A percentile compares a stretch with the other conserved stretches of the same genome.
Conservation (phyloP, 1,139 yeast species). For the Hemisphaericaspora xylofermentans region DNA sequence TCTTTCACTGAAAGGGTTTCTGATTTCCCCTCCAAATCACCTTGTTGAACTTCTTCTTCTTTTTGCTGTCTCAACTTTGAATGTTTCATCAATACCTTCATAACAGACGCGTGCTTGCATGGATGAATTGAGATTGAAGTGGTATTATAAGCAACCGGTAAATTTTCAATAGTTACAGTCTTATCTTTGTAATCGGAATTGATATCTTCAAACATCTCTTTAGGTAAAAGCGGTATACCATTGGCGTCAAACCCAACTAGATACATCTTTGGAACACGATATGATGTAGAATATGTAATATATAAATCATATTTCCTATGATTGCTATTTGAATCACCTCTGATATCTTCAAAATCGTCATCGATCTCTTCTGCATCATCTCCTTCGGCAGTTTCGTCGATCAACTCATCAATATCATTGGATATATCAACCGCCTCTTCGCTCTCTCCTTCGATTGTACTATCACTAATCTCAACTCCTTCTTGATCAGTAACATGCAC, state of each 20-base stretch:
- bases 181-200: conserved; percentile 89
- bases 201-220: conserved; percentile 93
- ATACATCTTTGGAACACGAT: conserved; percentile 93
- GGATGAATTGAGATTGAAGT: conserved; percentile 94
- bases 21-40: conserved; percentile 14
- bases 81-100: conserved; percentile 79
- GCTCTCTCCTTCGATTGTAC: conserved; percentile 6
- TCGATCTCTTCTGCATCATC: conserved; percentile 33
- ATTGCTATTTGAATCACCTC: conserved; percentile 22
- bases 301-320: conserved; percentile 82
- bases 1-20: conserved; percentile 18
- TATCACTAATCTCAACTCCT: conserved; percentile 12
- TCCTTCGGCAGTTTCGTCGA: conserved; percentile 39
- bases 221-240: conserved; percentile 84
- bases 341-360: conserved; percentile 33
- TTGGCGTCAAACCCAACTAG: conserved; percentile 81
- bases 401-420: conserved; percentile 40
- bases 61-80: conserved; percentile 20
- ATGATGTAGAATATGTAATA: conserved; percentile 90
- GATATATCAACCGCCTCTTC: conserved; percentile 11
- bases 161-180: conserved; percentile 92
- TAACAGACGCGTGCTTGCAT: conserved; percentile 91
- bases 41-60: conserved; percentile 28
- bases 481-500: conserved; percentile 8
- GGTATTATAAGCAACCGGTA: conserved; percentile 78